Conservation (phyloP, 495 filamentous ascomycete genomes). For the Echria macrotheca region DNA sequence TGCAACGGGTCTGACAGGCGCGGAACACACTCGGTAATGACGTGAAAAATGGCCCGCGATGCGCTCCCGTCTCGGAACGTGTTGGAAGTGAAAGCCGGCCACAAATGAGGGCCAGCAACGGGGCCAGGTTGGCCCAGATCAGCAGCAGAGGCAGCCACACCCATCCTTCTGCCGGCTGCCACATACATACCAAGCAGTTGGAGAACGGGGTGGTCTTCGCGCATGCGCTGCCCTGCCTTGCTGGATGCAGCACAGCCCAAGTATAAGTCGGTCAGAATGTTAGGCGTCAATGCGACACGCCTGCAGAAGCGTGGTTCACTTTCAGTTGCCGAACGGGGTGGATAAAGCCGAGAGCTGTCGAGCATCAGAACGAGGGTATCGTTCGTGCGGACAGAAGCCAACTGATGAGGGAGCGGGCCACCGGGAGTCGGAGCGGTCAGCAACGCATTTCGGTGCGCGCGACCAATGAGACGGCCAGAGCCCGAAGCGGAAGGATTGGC, state of each 20-base stretch:
- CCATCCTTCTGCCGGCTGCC: conserved; percentile 1
- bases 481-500: background rate
- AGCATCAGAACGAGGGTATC: background rate
- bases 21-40: conserved; percentile 7
- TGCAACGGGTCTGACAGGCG: background rate
- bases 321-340: conserved; percentile 2
- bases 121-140: conserved; percentile 20
- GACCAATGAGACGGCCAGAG: conserved; percentile 9
- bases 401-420: background rate
- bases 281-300: conserved; percentile 29
- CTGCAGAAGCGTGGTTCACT: conserved; percentile 9
- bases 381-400: background rate
- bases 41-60: background rate
- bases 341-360: background rate
- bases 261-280: conserved; percentile 11
- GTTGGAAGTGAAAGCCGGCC: background rate
- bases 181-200: background rate
- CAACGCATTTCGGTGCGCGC: conserved; percentile 7
- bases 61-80: conserved; percentile 4
- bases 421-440: conserved; percentile 7
- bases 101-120: background rate
- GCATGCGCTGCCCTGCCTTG: background rate
- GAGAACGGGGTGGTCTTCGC: background rate
- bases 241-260: conserved; percentile 30
- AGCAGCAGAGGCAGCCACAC: conserved; percentile 12